Evolutionary conservation across 2,329 filamentous ascomycete species (phyloP), one percentile per base, ranked within the genome.

Genomic region (Fusarium phyllophilum): DNA sequence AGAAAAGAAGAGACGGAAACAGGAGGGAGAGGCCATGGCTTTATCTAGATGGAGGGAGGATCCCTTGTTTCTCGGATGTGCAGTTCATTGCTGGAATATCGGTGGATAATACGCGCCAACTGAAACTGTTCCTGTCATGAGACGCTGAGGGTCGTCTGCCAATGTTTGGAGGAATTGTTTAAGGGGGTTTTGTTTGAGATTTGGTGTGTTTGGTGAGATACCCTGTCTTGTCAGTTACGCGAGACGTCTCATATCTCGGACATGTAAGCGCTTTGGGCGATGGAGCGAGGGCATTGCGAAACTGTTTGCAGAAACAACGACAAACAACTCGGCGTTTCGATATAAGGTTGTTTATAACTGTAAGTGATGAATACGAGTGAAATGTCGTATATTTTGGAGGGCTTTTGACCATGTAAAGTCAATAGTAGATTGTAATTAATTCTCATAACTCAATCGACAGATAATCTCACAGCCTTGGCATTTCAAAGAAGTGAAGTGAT

Each of bases 61-160:
- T 39, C 24, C 56, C 39, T 39, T 45, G 49, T 66, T 64, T 68
- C 70, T 46, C 57, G 70, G 45, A 46, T 46, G 34, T n/a, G 22
- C 36, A 46, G 49, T 36, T 72, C 56, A 78, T 78, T 77, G 75
- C 75, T 77, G 75, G 71, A 76, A 77, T 68, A 69, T 71, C 52
- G 56, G 42, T 55, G 62, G 58, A 58, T 13, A 17, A 55, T 48
- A 63, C 61, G 26, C 69, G 61, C 67, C 59, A 68, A 51, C 70
- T 78, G 75, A 78, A 77, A 78, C 75, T 29, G 65, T 68, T 61
- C 66, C 55, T 67, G 22, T 46, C 58, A 48, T 74, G 72, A 75
- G 55, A 46, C 70, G 73, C 67, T 31, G 42, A 51, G 48, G 68
- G 68, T 49, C 54, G 29, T 56, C 38, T 15, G 15, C 65, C 57